Conservation (phyloP, 1,284 basidiomycete species). For the Boletus sp. region DNA sequence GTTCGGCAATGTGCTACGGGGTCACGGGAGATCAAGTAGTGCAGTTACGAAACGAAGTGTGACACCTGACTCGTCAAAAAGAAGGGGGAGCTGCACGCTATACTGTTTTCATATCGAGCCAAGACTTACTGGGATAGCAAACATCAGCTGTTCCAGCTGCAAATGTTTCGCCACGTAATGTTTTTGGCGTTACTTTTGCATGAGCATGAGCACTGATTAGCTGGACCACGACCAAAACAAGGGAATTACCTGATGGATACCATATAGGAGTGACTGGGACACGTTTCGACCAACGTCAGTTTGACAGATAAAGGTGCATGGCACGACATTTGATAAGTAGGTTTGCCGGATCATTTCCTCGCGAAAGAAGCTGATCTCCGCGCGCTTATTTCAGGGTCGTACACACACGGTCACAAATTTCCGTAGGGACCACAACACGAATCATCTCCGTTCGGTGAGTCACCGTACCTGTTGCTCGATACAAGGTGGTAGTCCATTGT, state of each 20-base stretch:
- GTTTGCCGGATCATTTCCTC: neutral
- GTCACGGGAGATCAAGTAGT: neutral
- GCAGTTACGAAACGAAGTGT: conserved; percentile 1
- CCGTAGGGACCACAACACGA: neutral
- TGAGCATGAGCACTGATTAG: neutral
- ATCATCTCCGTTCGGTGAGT: conserved; percentile 12
- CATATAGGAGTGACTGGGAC: neutral
- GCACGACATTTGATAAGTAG: neutral
- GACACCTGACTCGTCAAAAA: neutral
- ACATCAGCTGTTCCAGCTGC: neutral
- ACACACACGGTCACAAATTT: conserved; percentile 5
- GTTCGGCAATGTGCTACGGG: neutral
- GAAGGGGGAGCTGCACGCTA: neutral
- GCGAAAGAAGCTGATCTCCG: neutral
- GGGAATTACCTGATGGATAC: neutral
- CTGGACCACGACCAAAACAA: neutral
- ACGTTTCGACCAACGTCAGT: neutral
- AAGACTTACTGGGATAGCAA: neutral
- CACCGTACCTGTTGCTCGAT: neutral
- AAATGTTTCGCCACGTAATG: neutral
- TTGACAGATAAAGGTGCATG: neutral
- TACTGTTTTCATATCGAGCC: neutral
- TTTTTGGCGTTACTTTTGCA: neutral
- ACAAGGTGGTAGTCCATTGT: neutral
- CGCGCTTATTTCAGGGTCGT: neutral